phyloP scores from a whole-genome alignment of 2,329 filamentous ascomycete species.

The Thelonectria rubi region DNA sequence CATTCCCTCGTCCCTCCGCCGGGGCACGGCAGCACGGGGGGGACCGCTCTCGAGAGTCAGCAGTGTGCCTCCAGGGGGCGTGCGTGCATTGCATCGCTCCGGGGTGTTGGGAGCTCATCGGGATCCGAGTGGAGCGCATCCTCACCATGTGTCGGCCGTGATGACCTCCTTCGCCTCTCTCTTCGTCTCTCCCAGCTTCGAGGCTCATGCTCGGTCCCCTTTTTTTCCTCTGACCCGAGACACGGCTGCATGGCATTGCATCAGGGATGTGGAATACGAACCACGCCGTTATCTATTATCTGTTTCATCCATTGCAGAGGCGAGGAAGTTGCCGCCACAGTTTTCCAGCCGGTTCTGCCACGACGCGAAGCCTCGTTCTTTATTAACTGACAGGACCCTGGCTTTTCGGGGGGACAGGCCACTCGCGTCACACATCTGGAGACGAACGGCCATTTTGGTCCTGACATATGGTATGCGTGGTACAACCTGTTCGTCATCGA shows the following conservation, averaged over 20 bases:
- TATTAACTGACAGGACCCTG: not conserved
- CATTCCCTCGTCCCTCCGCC: too few species aligned
- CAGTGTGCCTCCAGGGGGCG: slow-evolving; percentile 18
- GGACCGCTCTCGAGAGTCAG: not conserved
- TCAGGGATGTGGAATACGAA: not conserved
- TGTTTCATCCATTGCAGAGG: not conserved
- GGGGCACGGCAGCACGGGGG: too few species aligned
- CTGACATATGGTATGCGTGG: too few species aligned
- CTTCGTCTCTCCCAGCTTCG: not conserved
- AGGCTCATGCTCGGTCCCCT: slow-evolving; percentile 6
- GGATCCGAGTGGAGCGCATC: slow-evolving; percentile 20
- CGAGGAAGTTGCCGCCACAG: too few species aligned
- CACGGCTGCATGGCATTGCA: not conserved
- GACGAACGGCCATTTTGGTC: not conserved
- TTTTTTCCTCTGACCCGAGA: slow-evolving; percentile 18
- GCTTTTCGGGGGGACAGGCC: not conserved
- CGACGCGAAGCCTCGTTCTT: not conserved
- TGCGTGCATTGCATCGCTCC: slow-evolving; percentile 14
- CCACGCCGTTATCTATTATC: not conserved
- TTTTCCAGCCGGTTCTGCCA: too few species aligned
- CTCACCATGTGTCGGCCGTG: slow-evolving; percentile 19
- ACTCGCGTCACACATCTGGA: not conserved
- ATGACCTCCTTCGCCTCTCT: not conserved
- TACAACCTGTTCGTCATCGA: too few species aligned
- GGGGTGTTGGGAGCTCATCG: slow-evolving; percentile 38